These are phyloP conservation scores for Casuarina glauca DNA, from an alignment of 306 rosid species.

Conservation along the genomic window DNA sequence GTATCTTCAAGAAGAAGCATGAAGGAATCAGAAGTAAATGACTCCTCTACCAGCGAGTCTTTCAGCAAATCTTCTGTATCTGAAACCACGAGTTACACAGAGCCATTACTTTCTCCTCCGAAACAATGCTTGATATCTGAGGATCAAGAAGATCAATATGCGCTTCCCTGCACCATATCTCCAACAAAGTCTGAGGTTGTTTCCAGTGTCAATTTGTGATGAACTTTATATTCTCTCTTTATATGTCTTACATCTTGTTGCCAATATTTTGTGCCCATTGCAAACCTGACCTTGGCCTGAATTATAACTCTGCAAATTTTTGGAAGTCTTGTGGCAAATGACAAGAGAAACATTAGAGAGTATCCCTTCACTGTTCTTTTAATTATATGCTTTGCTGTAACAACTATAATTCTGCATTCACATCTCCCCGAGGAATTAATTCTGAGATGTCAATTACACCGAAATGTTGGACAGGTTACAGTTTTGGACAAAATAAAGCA, in stretches of 20 bases:
- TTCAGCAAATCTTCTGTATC: conserved; percentile 19
- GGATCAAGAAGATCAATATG: conserved; percentile 15
- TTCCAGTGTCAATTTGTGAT: not conserved
- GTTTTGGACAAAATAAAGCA: conserved; percentile 25
- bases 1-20: conserved; percentile 32
- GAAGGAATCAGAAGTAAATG: conserved; percentile 6
- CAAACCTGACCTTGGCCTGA: not conserved
- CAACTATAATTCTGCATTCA: not conserved
- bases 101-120: conserved; percentile 41
- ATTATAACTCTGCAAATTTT: not conserved
- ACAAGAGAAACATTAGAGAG: not conserved
- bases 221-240: not conserved
- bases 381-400: not conserved
- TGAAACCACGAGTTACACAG: conserved; percentile 18
- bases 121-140: conserved; percentile 9
- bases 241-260: not conserved
- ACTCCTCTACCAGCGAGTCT: conserved; percentile 2
- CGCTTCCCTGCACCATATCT: conserved; percentile 25
- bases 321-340: conserved; percentile 1
- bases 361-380: not conserved
- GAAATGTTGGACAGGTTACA: conserved; percentile 22
- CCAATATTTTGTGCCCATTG: not conserved
- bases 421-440: not conserved
- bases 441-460: not conserved
- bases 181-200: conserved; percentile 24